Evolutionary conservation across 2,329 filamentous ascomycete species (phyloP).

Genomic region (Fusarium decemcellulare): DNA sequence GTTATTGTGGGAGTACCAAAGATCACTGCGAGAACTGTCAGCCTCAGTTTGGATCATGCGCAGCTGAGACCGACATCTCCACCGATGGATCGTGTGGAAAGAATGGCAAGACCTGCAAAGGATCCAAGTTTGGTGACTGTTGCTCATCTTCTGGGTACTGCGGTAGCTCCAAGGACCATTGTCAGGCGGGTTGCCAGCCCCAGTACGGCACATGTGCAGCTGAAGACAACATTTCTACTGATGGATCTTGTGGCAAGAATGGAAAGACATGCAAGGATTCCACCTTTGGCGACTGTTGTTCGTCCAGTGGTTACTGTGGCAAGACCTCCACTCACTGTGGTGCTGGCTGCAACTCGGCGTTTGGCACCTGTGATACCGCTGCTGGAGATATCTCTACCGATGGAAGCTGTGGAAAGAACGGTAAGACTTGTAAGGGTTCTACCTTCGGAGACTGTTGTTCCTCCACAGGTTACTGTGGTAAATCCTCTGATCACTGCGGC

Average conservation of each 20-base stretch:
- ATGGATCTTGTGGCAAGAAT: conserved; percentile 3
- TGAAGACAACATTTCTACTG: background rate
- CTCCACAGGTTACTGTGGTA: background rate
- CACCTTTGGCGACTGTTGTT: background rate
- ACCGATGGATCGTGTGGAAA: no score
- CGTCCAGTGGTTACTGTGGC: background rate
- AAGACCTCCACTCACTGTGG: background rate
- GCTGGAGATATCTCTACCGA: background rate
- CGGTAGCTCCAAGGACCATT: background rate
- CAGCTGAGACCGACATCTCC: no score
- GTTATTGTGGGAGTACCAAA: no score
- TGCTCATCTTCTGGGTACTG: conserved; percentile 2
- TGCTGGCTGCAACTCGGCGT: background rate
- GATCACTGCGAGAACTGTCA: no score
- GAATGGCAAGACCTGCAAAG: background rate
- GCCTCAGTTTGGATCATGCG: no score
- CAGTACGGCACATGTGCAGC: background rate
- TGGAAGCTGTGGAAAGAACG: conserved; percentile 6
- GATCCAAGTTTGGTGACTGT: background rate
- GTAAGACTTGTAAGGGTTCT: conserved; percentile 1
- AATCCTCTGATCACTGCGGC: background rate
- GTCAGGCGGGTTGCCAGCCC: background rate
- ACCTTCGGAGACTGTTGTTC: background rate
- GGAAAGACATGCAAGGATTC: background rate
- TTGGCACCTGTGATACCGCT: background rate